A percentile compares a stretch with the other conserved stretches of the same genome.
Conservation (phyloP, 2,329 filamentous ascomycete species). For the Ascochyta clinopodiicola region DNA sequence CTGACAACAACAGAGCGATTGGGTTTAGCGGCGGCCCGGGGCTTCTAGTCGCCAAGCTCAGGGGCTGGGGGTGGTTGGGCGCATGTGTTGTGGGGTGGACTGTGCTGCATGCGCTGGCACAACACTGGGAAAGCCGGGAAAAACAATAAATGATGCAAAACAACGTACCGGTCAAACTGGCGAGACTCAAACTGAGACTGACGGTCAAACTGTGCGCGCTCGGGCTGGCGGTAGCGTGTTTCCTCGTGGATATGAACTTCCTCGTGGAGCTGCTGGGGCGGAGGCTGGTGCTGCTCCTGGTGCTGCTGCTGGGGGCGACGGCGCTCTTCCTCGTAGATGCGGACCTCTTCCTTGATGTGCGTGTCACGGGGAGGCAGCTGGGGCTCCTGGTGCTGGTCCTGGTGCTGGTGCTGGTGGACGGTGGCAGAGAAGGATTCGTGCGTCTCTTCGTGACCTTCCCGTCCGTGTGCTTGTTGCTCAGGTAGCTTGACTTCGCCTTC, state of each 20-base stretch:
- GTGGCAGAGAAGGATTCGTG: constrained; percentile 57
- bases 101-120: constrained; percentile 38
- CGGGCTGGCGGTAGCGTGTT: constrained; percentile 37
- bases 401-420: constrained; percentile 50
- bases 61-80: constrained; percentile 37
- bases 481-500: constrained; percentile 85
- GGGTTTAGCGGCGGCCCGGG: constrained; percentile 36
- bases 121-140: constrained; percentile 22
- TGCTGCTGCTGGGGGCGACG: constrained; percentile 66
- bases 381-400: constrained; percentile 50
- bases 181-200: constrained; percentile 14
- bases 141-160: constrained; percentile 17
- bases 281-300: constrained; percentile 23
- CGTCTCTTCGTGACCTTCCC: constrained; percentile 93
- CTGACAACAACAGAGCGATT: constrained; percentile 49
- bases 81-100: constrained; percentile 34
- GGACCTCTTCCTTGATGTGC: constrained; percentile 83
- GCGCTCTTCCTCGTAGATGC: constrained; percentile 79
- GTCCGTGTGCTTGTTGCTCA: constrained; percentile 80
- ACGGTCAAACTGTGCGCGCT: constrained; percentile 36
- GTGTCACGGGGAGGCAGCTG: constrained; percentile 56
- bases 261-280: constrained; percentile 34
- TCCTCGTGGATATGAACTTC: constrained; percentile 46
- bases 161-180: constrained; percentile 41
- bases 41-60: constrained; percentile 41